phyloP scores from a whole-genome alignment of 2,329 filamentous ascomycete genomes.

The Alternaria solani region DNA sequence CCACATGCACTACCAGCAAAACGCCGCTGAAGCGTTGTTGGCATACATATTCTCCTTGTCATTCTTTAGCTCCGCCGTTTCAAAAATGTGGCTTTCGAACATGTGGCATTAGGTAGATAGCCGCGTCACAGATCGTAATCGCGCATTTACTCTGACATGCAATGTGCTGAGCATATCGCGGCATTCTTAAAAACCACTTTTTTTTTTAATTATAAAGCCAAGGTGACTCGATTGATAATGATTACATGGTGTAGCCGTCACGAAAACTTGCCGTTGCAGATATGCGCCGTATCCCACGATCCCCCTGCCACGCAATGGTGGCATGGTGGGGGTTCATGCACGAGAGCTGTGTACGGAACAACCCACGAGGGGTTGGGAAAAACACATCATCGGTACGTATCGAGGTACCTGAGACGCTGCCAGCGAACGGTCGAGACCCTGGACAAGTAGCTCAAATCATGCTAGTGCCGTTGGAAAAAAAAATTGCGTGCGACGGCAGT shows the following conservation, averaged over 20 bases:
- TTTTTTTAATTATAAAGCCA: too few relatives aligned
- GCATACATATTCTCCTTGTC: neutral
- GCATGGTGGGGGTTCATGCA: neutral
- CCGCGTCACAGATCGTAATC: neutral
- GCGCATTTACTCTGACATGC: neutral
- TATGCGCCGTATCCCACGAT: neutral
- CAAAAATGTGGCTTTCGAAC: neutral
- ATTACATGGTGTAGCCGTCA: neutral
- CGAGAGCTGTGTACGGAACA: neutral
- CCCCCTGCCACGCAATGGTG: neutral
- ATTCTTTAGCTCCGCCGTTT: neutral
- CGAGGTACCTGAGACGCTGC: neutral
- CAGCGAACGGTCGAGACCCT: neutral
- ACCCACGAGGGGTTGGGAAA: conserved; percentile 1
- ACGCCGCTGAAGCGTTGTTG: neutral
- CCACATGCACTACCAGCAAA: conserved; percentile 4
- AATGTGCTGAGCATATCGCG: neutral
- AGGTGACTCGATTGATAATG: neutral
- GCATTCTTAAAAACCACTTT: too few relatives aligned
- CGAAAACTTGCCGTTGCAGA: neutral
- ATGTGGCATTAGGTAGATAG: neutral
- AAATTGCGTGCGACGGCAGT: neutral
- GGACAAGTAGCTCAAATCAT: neutral
- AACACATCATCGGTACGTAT: neutral
- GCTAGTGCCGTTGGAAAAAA: neutral